These are phyloP conservation scores for Tympanopsis confertula DNA, from an alignment of 2,329 filamentous ascomycete genomes.

Conservation along the genomic window DNA sequence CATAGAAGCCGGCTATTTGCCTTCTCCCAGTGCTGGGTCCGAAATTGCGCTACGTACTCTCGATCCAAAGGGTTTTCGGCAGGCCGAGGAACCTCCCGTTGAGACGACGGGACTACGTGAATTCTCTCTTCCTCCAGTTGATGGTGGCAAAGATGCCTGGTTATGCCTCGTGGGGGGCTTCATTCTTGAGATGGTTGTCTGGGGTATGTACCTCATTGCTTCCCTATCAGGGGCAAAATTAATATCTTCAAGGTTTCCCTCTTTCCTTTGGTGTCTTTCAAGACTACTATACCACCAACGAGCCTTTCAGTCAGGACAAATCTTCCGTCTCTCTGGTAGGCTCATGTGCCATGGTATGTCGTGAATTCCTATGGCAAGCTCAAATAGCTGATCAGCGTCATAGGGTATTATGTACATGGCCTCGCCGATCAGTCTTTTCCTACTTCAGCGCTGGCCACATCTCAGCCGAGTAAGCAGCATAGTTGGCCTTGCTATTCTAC, in stretches of 20 bases:
- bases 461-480: not conserved
- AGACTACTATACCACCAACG: constrained; percentile 24
- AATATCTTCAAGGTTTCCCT: constrained; percentile 10
- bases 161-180: constrained; percentile 36
- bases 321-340: too few species aligned
- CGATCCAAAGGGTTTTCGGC: too few species aligned
- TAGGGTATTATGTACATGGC: not conserved
- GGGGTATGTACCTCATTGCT: constrained; percentile 25
- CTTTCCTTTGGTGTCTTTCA: constrained; percentile 29
- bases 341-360: too few species aligned
- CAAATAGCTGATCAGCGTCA: too few species aligned
- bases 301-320: too few species aligned
- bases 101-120: too few species aligned
- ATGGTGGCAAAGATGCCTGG: constrained; percentile 37
- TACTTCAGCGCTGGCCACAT: not conserved
- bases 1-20: too few species aligned
- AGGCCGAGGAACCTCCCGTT: too few species aligned
- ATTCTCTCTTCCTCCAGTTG: constrained; percentile 29
- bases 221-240: not conserved
- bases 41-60: too few species aligned
- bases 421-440: not conserved
- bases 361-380: too few species aligned
- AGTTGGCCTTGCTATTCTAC: not conserved
- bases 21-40: too few species aligned
- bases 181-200: constrained; percentile 38